Evolutionary conservation across 345 rosid genomes (phyloP).

Genomic region (Syzygium jambos): DNA sequence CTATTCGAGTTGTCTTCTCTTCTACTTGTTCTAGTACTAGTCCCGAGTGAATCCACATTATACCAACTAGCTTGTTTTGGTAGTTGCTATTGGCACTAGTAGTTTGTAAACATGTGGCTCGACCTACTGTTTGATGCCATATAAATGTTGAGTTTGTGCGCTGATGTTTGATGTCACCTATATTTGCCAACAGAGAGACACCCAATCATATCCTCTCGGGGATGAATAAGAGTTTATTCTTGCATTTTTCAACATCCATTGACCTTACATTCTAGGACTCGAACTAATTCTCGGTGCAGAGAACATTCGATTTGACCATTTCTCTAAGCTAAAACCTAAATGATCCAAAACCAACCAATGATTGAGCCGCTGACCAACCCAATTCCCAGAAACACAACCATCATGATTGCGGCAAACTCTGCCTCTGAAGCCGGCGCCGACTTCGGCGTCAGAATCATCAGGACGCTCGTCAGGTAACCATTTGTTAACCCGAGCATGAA

Average conservation of each 20-base stretch:
- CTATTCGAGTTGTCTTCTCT: neutral
- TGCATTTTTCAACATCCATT: neutral
- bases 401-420: constrained; percentile 67
- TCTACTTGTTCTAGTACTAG: neutral
- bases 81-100: too few species aligned
- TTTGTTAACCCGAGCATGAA: constrained; percentile 71
- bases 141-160: neutral
- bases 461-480: constrained; percentile 78
- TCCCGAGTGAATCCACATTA: too few species aligned
- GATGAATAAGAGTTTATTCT: neutral
- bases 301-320: neutral
- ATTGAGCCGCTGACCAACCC: constrained; percentile 75
- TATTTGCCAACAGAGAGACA: neutral
- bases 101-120: too few species aligned
- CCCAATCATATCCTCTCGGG: neutral
- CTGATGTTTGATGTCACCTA: neutral
- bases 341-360: constrained; percentile 84
- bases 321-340: constrained; percentile 7
- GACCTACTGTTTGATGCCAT: neutral
- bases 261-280: neutral
- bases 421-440: constrained; percentile 59
- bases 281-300: neutral
- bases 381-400: constrained; percentile 65
- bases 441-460: constrained; percentile 81
- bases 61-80: too few species aligned